Evolutionary conservation across 179 eudicot genomes (phyloP).

Genomic region (Pouteria campechiana): DNA sequence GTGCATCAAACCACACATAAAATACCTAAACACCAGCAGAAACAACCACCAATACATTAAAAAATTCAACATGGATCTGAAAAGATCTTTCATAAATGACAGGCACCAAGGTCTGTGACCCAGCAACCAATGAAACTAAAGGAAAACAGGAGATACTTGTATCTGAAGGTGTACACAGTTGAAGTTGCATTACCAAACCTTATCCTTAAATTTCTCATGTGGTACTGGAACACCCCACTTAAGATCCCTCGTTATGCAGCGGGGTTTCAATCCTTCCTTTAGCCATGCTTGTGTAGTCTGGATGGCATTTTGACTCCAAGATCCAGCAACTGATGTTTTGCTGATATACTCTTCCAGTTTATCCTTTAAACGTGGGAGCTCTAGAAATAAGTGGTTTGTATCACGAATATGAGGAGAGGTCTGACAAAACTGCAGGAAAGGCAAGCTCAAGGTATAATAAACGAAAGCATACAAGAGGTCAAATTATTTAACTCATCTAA

Average conservation of each 20-base stretch:
- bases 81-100: too few relatives aligned
- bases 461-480: too few relatives aligned
- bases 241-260: constrained; percentile 93
- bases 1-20: constrained; percentile 99
- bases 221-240: constrained; percentile 99
- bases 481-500: too few relatives aligned
- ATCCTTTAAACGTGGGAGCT: constrained; percentile 66
- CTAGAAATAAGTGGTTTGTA: constrained; percentile 88
- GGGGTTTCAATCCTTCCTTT: constrained; percentile 67
- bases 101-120: too few relatives aligned
- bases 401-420: constrained; percentile 73
- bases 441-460: too few relatives aligned
- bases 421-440: constrained; percentile 81
- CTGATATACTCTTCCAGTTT: constrained; percentile 58
- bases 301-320: constrained; percentile 95
- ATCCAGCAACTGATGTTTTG: constrained; percentile 62
- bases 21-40: constrained; percentile 63
- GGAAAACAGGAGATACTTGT: too few relatives aligned
- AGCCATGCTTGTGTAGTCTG: constrained; percentile 88
- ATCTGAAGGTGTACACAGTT: too few relatives aligned
- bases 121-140: too few relatives aligned
- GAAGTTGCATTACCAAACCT: too few relatives aligned
- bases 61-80: too few relatives aligned
- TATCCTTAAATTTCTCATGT: constrained; percentile 70
- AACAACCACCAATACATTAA: too few relatives aligned